A percentile compares a stretch with the other conserved stretches of the same genome.
Evolutionary conservation across 176 grass and related monocot species (phyloP).

Genomic region (Cymbopogon citratus): DNA sequence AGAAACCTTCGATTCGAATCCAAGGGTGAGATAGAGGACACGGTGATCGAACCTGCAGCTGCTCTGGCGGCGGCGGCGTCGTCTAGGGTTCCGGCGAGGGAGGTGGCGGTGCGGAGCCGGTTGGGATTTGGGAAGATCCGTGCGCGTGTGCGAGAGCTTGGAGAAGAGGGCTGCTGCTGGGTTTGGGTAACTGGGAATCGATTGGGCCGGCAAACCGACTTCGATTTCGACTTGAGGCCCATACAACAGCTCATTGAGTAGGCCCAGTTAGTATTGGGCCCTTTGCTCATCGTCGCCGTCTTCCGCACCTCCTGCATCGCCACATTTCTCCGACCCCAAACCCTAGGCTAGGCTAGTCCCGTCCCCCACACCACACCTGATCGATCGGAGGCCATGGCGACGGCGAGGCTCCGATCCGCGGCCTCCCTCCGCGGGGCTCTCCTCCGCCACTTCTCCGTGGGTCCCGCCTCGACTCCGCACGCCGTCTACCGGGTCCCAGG

Average conservation of each 20-base stretch:
- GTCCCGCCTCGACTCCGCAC: not conserved
- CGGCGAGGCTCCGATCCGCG: constrained; percentile 40
- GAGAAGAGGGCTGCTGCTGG: not conserved
- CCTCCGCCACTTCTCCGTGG: constrained; percentile 21
- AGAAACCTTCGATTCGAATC: not conserved
- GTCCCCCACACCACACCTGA: not conserved
- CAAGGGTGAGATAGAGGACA: not conserved
- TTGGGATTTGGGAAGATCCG: not conserved
- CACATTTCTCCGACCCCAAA: constrained; percentile 8
- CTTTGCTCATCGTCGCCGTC: not conserved
- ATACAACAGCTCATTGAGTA: not conserved
- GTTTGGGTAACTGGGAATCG: not conserved
- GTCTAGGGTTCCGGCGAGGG: constrained; percentile 35
- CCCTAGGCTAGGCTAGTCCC: too few relatives aligned
- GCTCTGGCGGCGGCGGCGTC: not conserved
- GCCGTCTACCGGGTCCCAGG: constrained; percentile 16
- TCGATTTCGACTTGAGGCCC: not conserved
- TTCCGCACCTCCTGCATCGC: not conserved
- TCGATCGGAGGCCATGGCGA: constrained; percentile 28
- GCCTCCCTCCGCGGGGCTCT: constrained; percentile 29
- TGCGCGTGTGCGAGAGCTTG: not conserved
- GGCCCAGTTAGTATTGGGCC: not conserved
- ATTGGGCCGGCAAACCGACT: not conserved
- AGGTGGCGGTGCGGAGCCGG: constrained; percentile 16
- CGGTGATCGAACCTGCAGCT: constrained; percentile 11